These are phyloP conservation scores for Chloris gayana DNA, from an alignment of 176 grass and related monocot genomes.

Conservation along the genomic window DNA sequence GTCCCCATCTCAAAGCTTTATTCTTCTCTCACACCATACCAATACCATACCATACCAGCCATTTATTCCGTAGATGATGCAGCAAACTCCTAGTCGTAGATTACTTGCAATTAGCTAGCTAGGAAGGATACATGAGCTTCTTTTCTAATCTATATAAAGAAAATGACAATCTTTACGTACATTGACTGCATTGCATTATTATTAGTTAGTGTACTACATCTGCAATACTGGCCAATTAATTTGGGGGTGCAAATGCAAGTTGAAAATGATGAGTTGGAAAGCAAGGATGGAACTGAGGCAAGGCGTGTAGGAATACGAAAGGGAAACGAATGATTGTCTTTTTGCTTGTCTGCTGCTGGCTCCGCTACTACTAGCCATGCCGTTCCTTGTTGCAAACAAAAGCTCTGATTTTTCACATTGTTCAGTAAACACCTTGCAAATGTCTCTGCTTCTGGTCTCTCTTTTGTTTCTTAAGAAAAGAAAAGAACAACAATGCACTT, in stretches of 20 bases:
- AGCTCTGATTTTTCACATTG: too few species aligned
- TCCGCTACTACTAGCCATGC: background rate
- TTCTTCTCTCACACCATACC: background rate
- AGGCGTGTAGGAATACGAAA: conserved; percentile 8
- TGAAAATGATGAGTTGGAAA: conserved; percentile 6
- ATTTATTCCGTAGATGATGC: background rate
- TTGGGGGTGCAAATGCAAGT: background rate
- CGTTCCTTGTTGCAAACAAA: background rate
- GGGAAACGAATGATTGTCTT: conserved; percentile 48
- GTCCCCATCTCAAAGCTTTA: conserved; percentile 24
- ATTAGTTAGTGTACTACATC: too few species aligned
- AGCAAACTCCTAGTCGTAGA: background rate
- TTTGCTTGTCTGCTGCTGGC: conserved; percentile 34
- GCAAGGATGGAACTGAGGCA: background rate
- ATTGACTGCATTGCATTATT: too few species aligned
- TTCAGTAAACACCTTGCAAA: too few species aligned
- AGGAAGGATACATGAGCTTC: background rate
- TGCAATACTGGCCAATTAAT: background rate
- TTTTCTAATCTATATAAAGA: background rate
- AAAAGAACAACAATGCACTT: background rate
- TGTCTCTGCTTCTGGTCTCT: too few species aligned
- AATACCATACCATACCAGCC: conserved; percentile 12
- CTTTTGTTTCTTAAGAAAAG: too few species aligned
- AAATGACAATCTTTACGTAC: background rate
- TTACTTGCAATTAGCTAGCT: background rate